Base-by-base conservation (phyloP, 2,329 filamentous ascomycete species). In the Pseudogymnoascus destructans region DNA sequence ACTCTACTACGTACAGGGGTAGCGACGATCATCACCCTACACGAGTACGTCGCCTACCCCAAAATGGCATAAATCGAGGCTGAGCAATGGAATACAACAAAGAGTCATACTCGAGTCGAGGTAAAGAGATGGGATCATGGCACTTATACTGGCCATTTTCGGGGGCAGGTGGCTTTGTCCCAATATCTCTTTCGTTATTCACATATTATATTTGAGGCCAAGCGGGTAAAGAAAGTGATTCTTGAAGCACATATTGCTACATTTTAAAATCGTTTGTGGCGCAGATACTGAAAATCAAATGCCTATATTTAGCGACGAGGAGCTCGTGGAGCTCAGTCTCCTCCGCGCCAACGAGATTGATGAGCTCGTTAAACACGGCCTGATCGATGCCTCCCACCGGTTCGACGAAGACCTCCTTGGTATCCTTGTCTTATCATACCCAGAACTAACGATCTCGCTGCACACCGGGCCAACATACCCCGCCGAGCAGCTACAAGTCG, bases 401-500 rank as follows among this genome's bases (percentile, higher is more conserved):
- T 63, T 63, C 33, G 61, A 62, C 33, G 57, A 57, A 11, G 7
- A 10, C 8, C 17, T 55, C 33, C 33, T 57, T 11, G 49, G 40
- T 54, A 59, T 8, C 61, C 55, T 65, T 5, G 49, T 59, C 3
- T 62, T 65, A 32, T 21, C 32, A 19, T 60, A 63, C 42, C 59
- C 58, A 5, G 64, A 65, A 17, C 23, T 64, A 9, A 58, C 58
- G 5, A 42, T 65, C 25, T 62, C 59, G 5, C 30, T 65, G 23
- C 32, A 55, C n/a, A 64, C 63, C 8, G 64, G 64, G 27, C 42
- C 42, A 58, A 5, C 33, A 52, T 64, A 65, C 46, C 63, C 62
- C 25, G 63, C 59, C 5, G 57, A 61, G 10, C 62, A 59, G 9
- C 60, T 62, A 9, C 61, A 57, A 5, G 61, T 60, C 33, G 60